Conservation (phyloP, 176 grass and related monocot genomes). For the Chloris gayana region DNA sequence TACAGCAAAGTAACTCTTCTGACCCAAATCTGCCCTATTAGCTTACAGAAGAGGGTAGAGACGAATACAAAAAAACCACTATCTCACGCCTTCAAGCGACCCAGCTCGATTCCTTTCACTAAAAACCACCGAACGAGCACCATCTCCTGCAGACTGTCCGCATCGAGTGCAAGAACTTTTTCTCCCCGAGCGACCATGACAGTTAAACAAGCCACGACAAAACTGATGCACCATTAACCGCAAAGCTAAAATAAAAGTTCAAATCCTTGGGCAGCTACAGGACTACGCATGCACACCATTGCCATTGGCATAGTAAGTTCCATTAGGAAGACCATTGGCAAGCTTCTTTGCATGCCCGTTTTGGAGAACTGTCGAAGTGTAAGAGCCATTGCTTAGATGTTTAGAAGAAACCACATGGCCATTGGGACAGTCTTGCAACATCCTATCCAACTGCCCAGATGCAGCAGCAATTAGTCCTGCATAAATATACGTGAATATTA, state of each 20-base stretch:
- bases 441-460: conserved; percentile 64
- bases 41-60: conserved; percentile 56
- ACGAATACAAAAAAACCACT: conserved; percentile 44
- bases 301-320: conserved; percentile 69
- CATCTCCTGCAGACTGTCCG: conserved; percentile 36
- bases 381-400: conserved; percentile 52
- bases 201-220: conserved; percentile 46
- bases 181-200: conserved; percentile 58
- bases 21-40: conserved; percentile 46
- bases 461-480: conserved; percentile 84
- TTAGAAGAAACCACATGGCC: conserved; percentile 7
- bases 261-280: conserved; percentile 33
- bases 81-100: conserved; percentile 44
- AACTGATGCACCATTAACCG: conserved; percentile 50
- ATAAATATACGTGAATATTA: conserved; percentile 26
- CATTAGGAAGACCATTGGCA: conserved; percentile 57
- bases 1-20: conserved; percentile 56
- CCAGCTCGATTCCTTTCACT: conserved; percentile 56
- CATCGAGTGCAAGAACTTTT: conserved; percentile 56
- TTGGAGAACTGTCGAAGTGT: conserved; percentile 35
- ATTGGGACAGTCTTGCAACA: conserved; percentile 40
- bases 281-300: conserved; percentile 73
- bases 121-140: conserved; percentile 67
- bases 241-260: conserved; percentile 34
- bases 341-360: conserved; percentile 73